A percentile compares a stretch with the other conserved stretches of the same genome.
Conservation (phyloP, 1,284 basidiomycete species). For the Ustilago loliicola region DNA sequence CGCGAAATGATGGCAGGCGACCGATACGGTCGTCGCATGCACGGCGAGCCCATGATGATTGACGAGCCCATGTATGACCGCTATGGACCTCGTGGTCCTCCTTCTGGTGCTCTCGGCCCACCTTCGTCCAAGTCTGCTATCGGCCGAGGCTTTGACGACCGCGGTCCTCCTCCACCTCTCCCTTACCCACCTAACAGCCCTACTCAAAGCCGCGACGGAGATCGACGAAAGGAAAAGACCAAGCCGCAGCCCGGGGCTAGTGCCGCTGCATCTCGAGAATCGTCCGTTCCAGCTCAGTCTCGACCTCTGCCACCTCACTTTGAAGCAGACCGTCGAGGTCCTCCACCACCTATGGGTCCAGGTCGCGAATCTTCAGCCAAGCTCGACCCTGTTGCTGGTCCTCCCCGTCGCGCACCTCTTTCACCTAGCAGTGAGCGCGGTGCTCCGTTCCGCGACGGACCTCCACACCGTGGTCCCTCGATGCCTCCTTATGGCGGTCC, state of each 20-base stretch:
- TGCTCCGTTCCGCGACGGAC: slow-evolving; percentile 23
- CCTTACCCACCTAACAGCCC: slow-evolving; percentile 51
- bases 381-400: slow-evolving; percentile 23
- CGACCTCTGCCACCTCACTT: slow-evolving; percentile 32
- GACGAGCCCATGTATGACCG: slow-evolving; percentile 51
- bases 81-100: slow-evolving; percentile 42
- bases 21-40: slow-evolving; percentile 48
- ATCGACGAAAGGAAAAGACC: slow-evolving; percentile 46
- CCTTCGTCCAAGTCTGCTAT: slow-evolving; percentile 35
- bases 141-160: slow-evolving; percentile 37
- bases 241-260: slow-evolving; percentile 20
- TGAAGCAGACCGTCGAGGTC: slow-evolving; percentile 40
- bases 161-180: slow-evolving; percentile 42
- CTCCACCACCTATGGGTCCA: slow-evolving; percentile 36
- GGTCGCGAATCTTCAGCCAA: slow-evolving; percentile 22
- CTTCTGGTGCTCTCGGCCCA: slow-evolving; percentile 37
- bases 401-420: slow-evolving; percentile 31
- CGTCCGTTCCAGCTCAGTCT: slow-evolving; percentile 30
- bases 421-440: slow-evolving; percentile 41
- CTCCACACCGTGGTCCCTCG: slow-evolving; percentile 32
- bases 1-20: slow-evolving; percentile 47
- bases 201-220: slow-evolving; percentile 40
- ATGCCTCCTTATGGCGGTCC: slow-evolving; percentile 36
- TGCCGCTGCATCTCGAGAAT: slow-evolving; percentile 25
- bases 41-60: slow-evolving; percentile 41